Evolutionary conservation across 1,284 basidiomycete species (phyloP).

Genomic region (Ganoderma multipileum): DNA sequence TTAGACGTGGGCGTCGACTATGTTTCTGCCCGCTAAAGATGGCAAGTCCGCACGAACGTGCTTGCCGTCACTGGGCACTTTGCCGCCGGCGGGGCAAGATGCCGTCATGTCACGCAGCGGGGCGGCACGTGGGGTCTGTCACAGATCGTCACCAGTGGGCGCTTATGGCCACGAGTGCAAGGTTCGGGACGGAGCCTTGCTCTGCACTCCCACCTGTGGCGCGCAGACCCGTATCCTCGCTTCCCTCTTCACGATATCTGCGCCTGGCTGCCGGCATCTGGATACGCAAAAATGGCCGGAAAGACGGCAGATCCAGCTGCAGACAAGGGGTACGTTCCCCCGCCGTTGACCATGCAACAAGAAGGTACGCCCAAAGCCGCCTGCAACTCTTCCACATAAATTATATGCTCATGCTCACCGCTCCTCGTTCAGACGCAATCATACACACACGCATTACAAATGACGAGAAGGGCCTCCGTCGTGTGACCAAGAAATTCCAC

Average conservation of each 20-base stretch:
- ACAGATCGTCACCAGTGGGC: conserved; percentile 1
- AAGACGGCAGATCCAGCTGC: conserved; percentile 10
- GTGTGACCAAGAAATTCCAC: conserved; percentile 82
- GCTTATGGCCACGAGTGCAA: neutral
- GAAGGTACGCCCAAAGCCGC: conserved; percentile 55
- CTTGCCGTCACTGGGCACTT: conserved; percentile 35
- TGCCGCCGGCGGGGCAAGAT: neutral
- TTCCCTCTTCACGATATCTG: neutral
- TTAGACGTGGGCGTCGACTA: conserved; percentile 23
- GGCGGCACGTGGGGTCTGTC: conserved; percentile 20
- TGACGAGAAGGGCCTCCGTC: conserved; percentile 65
- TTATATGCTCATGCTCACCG: neutral
- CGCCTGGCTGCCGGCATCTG: neutral
- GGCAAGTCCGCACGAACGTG: conserved; percentile 42
- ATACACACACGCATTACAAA: conserved; percentile 79
- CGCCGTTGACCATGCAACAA: conserved; percentile 66
- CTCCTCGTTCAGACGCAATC: conserved; percentile 62
- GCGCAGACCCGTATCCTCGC: neutral
- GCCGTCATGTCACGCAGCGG: conserved; percentile 7
- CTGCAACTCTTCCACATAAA: neutral
- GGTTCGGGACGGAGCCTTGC: neutral
- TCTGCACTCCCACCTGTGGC: conserved; percentile 5
- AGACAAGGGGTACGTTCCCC: conserved; percentile 39
- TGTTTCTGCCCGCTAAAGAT: conserved; percentile 25
- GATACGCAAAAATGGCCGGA: neutral